Conservation (phyloP, 345 rosid species). For the Adansonia digitata region DNA sequence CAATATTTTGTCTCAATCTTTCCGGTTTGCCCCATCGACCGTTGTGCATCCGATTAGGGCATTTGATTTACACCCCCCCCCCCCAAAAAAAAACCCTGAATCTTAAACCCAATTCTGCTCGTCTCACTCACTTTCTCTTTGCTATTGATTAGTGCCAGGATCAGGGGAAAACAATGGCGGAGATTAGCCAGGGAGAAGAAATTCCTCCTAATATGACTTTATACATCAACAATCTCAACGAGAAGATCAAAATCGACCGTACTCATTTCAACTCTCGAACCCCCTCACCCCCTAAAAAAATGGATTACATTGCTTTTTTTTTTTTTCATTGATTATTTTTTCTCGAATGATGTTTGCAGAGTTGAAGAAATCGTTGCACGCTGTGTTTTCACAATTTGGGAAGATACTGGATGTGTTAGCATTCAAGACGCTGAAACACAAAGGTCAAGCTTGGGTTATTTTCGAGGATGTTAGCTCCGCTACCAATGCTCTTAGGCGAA, state of each 20-base stretch:
- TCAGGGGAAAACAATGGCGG: slow-evolving; percentile 40
- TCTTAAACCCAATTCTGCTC: neutral
- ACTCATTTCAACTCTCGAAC: neutral
- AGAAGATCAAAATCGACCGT: slow-evolving; percentile 93
- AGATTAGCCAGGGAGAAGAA: slow-evolving; percentile 48
- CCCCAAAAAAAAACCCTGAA: neutral
- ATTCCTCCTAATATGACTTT: slow-evolving; percentile 63
- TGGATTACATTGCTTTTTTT: neutral
- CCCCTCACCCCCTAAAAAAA: neutral
- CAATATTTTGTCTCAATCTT: neutral
- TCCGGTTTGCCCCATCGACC: neutral
- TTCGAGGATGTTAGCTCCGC: slow-evolving; percentile 78
- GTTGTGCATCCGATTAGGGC: slow-evolving; percentile 5
- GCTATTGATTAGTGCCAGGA: neutral
- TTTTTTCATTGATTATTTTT: neutral
- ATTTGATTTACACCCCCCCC: too few relatives aligned
- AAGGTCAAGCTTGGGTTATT: slow-evolving; percentile 99
- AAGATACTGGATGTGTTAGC: slow-evolving; percentile 88
- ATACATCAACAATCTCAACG: slow-evolving; percentile 96
- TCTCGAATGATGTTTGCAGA: slow-evolving; percentile 30
- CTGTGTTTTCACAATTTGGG: slow-evolving; percentile 90
- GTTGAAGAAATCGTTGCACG: slow-evolving; percentile 85
- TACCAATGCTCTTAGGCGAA: slow-evolving; percentile 62
- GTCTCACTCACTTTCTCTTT: neutral
- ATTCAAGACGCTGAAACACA: slow-evolving; percentile 93